A percentile compares a stretch with the other conserved stretches of the same genome.
phyloP scores from a whole-genome alignment of 805 yeast species.

The Maudiozyma pseudohumilis region DNA sequence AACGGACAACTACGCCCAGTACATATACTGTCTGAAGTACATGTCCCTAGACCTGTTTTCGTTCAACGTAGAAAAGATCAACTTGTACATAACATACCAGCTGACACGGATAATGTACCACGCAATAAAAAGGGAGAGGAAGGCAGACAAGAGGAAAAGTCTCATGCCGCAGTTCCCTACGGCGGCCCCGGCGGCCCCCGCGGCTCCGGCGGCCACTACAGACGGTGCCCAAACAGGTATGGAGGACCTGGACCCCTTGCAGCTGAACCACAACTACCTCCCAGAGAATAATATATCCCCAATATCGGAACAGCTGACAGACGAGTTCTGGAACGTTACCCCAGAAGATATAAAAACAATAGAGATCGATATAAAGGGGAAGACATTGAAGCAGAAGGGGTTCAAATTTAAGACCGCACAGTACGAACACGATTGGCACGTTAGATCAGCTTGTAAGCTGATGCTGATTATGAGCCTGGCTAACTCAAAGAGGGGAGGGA shows the following conservation, averaged over 20 bases:
- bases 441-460: slow-evolving; percentile 54
- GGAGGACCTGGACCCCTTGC: not conserved
- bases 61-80: slow-evolving; percentile 53
- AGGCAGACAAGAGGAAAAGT: not conserved
- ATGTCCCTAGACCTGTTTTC: slow-evolving; percentile 35
- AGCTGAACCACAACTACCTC: not conserved
- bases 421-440: slow-evolving; percentile 77
- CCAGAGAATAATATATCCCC: not conserved
- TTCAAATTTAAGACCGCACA: slow-evolving; percentile 27
- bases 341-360: slow-evolving; percentile 2
- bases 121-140: slow-evolving; percentile 3
- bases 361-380: slow-evolving; percentile 1
- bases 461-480: slow-evolving; percentile 48
- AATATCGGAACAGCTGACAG: not conserved
- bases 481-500: slow-evolving; percentile 25
- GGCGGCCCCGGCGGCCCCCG: not conserved
- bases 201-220: not conserved
- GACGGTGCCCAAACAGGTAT: not conserved
- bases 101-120: slow-evolving; percentile 39
- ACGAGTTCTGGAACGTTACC: slow-evolving; percentile 2
- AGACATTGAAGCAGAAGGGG: not conserved
- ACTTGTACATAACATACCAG: slow-evolving; percentile 71
- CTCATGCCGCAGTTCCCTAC: not conserved
- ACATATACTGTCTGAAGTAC: slow-evolving; percentile 10
- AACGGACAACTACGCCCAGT: slow-evolving; percentile 2